Evolutionary conservation across 1,284 basidiomycete genomes (phyloP).

Genomic region (Ustanciosporium gigantosporum): DNA sequence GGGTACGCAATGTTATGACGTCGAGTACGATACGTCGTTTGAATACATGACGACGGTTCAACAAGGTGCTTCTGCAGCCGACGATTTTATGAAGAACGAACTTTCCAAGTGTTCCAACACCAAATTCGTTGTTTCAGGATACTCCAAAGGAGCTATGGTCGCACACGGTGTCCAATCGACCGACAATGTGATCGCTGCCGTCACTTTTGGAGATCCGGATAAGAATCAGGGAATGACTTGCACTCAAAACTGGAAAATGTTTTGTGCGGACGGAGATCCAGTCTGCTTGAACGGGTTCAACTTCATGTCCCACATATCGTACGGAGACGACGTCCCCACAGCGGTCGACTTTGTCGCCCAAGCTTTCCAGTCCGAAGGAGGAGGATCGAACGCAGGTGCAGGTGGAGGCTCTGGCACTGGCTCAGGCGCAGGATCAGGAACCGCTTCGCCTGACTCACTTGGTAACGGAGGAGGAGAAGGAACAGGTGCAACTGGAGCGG

Average conservation of each 20-base stretch:
- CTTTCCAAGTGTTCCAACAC: slow-evolving; percentile 7
- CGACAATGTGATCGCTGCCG: slow-evolving; percentile 16
- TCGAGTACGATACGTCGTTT: slow-evolving; percentile 7
- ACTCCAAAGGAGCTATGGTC: slow-evolving; percentile 29
- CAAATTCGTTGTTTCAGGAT: slow-evolving; percentile 18
- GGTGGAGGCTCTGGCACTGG: background rate
- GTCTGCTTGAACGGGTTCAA: slow-evolving; percentile 21
- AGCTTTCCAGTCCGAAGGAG: slow-evolving; percentile 7
- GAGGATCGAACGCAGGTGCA: background rate
- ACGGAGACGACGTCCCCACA: slow-evolving; percentile 1
- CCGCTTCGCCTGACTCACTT: too few species aligned
- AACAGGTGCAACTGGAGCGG: too few species aligned
- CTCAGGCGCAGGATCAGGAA: too few species aligned
- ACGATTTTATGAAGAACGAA: slow-evolving; percentile 4
- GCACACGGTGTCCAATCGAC: slow-evolving; percentile 8
- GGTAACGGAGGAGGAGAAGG: too few species aligned
- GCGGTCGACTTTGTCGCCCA: slow-evolving; percentile 16
- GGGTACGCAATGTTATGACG: slow-evolving; percentile 24
- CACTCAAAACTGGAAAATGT: slow-evolving; percentile 13
- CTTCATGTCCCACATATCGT: slow-evolving; percentile 22
- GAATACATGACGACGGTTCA: slow-evolving; percentile 20
- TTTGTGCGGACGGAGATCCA: slow-evolving; percentile 18
- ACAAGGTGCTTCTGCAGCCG: slow-evolving; percentile 4
- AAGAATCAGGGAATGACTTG: slow-evolving; percentile 6
- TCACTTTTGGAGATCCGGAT: slow-evolving; percentile 31